These are phyloP conservation scores for Dillenia turbinata DNA, from an alignment of 164 flowering plant genomes.

Conservation along the genomic window DNA sequence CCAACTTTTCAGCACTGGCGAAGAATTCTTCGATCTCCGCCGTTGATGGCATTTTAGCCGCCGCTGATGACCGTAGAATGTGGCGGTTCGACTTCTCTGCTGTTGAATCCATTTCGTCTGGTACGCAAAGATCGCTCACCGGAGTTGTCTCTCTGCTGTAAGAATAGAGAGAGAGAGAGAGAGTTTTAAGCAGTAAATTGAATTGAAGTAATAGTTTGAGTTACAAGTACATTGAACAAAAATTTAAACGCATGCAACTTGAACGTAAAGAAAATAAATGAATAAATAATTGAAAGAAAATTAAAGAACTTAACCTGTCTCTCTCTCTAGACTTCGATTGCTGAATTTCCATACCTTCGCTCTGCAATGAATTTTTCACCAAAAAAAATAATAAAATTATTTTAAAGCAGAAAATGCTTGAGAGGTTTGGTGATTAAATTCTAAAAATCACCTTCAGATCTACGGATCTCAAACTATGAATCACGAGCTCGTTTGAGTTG, in stretches of 20 bases:
- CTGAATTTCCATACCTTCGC: slow-evolving; percentile 34
- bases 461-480: slow-evolving; percentile 16
- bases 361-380: slow-evolving; percentile 20
- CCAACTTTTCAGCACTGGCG: slow-evolving; percentile 41
- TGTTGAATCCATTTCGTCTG: slow-evolving; percentile 35
- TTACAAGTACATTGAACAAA: background rate
- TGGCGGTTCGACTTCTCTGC: slow-evolving; percentile 10
- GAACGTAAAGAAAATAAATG: background rate
- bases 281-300: background rate
- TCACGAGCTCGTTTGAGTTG: slow-evolving; percentile 22
- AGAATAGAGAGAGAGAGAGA: background rate
- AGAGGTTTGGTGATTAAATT: slow-evolving; percentile 4
- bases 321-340: slow-evolving; percentile 19
- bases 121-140: slow-evolving; percentile 23
- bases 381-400: background rate
- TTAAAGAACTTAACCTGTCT: slow-evolving; percentile 24
- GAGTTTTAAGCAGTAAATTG: background rate
- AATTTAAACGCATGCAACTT: no score
- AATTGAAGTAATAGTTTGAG: background rate
- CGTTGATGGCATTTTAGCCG: slow-evolving; percentile 29
- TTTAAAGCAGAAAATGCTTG: slow-evolving; percentile 6
- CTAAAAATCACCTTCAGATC: slow-evolving; percentile 47
- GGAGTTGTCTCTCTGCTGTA: slow-evolving; percentile 36
- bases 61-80: slow-evolving; percentile 11
- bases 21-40: slow-evolving; percentile 73